These are phyloP conservation scores for Sugiyamaella paludigena DNA, from an alignment of 1,139 yeast genomes.

Conservation along the genomic window DNA sequence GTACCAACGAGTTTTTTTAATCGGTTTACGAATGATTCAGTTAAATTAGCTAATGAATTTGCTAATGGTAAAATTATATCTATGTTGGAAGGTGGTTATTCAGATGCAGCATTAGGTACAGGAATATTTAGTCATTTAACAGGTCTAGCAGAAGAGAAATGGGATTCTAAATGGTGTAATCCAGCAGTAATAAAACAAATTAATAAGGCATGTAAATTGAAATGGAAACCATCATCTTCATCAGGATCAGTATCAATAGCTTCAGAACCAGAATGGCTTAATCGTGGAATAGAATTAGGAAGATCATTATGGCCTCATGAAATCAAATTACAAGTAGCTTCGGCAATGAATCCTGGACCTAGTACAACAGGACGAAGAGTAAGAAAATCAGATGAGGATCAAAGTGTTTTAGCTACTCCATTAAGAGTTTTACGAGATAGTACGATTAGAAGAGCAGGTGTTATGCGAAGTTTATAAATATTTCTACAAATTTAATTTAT, in stretches of 20 bases:
- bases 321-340: constrained; percentile 22
- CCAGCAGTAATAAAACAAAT: constrained; percentile 64
- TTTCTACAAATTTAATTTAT: too few relatives aligned
- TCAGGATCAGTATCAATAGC: constrained; percentile 1
- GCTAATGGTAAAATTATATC: constrained; percentile 59
- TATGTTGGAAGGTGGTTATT: constrained; percentile 81
- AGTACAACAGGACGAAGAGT: constrained; percentile 22
- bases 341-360: constrained; percentile 17
- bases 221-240: constrained; percentile 54
- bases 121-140: constrained; percentile 78
- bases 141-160: constrained; percentile 56
- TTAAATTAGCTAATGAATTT: constrained; percentile 53
- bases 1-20: constrained; percentile 82
- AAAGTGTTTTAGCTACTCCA: constrained; percentile 25
- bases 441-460: constrained; percentile 7
- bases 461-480: neutral
- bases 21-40: constrained; percentile 69
- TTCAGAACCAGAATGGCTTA: constrained; percentile 51
- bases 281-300: constrained; percentile 64
- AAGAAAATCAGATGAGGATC: constrained; percentile 6
- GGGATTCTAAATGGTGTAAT: constrained; percentile 52
- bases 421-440: constrained; percentile 29
- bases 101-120: constrained; percentile 77
- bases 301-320: constrained; percentile 61
- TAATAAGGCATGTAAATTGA: constrained; percentile 64